These are phyloP conservation scores for Urtica urens DNA, from an alignment of 306 rosid species.

Conservation along the genomic window DNA sequence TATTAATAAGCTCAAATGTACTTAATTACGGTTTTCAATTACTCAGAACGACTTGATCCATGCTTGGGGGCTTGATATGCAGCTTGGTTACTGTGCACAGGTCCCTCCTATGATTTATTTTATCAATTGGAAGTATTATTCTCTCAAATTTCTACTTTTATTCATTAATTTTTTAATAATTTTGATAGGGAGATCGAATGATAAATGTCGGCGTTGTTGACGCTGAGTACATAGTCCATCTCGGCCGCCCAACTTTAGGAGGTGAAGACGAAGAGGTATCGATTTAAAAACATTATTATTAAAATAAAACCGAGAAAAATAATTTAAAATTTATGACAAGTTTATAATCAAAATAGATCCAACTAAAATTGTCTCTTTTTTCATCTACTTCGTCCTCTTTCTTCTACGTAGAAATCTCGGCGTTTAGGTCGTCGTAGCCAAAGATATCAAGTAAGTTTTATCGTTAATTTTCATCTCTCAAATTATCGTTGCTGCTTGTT, in stretches of 20 bases:
- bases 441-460: no score
- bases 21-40: constrained; percentile 7
- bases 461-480: no score
- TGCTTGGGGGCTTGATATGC: constrained; percentile 94
- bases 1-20: not conserved
- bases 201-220: constrained; percentile 82
- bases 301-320: no score
- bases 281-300: no score
- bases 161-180: not conserved
- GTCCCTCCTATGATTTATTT: constrained; percentile 24
- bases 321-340: no score
- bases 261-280: constrained; percentile 30
- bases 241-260: constrained; percentile 83
- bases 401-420: no score
- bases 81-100: constrained; percentile 94
- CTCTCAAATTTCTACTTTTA: not conserved
- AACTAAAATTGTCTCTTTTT: no score
- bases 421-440: no score
- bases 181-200: constrained; percentile 64
- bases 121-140: not conserved
- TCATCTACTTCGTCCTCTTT: no score
- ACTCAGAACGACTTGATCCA: constrained; percentile 82
- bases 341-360: no score
- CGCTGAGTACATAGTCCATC: constrained; percentile 72
- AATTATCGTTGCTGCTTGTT: not conserved